A percentile compares a stretch with the other conserved stretches of the same genome.
Conservation (phyloP, 345 rosid species). For the Melaleuca quinquenervia region DNA sequence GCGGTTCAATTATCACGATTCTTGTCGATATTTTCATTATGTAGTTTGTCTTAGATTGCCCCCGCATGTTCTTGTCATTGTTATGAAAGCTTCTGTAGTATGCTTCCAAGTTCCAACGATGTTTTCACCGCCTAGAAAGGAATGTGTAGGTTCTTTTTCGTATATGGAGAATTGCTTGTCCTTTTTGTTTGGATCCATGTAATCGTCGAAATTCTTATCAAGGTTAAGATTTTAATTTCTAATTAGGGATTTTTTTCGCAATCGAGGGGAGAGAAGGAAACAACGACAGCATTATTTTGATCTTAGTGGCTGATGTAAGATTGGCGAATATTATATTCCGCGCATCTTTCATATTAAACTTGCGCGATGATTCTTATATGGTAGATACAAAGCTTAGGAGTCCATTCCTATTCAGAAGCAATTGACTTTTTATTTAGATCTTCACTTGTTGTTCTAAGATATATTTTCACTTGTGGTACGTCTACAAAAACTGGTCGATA, state of each 20-base stretch:
- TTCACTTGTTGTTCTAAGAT: neutral
- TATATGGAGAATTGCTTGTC: too few relatives aligned
- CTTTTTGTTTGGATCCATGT: too few relatives aligned
- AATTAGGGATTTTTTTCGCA: too few relatives aligned
- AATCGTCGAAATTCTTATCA: too few relatives aligned
- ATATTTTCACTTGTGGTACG: too few relatives aligned
- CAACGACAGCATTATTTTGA: too few relatives aligned
- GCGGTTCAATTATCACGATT: neutral
- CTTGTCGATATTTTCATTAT: neutral
- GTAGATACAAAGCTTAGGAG: neutral
- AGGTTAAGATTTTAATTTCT: too few relatives aligned
- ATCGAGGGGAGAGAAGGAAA: too few relatives aligned
- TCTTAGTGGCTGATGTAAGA: neutral
- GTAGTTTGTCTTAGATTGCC: neutral
- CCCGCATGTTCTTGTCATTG: neutral
- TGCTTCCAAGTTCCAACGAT: neutral
- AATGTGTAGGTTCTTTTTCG: neutral
- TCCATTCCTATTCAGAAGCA: neutral
- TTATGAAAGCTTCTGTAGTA: neutral
- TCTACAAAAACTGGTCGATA: too few relatives aligned
- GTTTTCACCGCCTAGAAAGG: neutral
- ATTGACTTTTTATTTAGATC: neutral
- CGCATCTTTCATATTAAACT: rapidly evolving
- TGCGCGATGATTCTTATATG: neutral
- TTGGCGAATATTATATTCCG: neutral